A percentile compares a stretch with the other conserved stretches of the same genome.
Conservation (phyloP, 2,329 filamentous ascomycete genomes). For the Chalaropsis ovoidea region DNA sequence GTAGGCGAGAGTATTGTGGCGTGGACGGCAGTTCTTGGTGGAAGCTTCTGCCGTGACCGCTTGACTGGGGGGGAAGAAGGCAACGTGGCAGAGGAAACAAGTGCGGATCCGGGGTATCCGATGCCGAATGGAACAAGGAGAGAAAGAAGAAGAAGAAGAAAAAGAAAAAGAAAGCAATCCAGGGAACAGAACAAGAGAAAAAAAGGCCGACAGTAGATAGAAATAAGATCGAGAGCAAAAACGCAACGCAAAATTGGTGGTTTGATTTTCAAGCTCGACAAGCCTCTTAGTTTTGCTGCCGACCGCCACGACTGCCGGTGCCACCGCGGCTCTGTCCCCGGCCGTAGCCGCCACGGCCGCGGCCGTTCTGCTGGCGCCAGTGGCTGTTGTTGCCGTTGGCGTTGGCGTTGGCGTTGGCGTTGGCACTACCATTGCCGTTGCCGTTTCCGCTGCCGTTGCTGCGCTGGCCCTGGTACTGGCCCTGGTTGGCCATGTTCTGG, state of each 20-base stretch:
- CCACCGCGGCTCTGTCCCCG: conserved; percentile 29
- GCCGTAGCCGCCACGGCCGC: conserved; percentile 28
- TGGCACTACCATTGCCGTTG: not conserved
- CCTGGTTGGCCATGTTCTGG: conserved; percentile 5
- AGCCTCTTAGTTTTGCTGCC: conserved; percentile 19
- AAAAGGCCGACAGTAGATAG: conserved; percentile 15
- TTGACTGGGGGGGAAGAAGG: not conserved
- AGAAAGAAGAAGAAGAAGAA: not conserved
- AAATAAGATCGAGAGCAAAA: conserved; percentile 5
- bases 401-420: conserved; percentile 3
- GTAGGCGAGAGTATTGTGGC: not conserved
- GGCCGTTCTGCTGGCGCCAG: conserved; percentile 22
- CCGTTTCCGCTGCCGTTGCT: not conserved
- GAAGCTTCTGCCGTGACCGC: not conserved
- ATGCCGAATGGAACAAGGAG: conserved; percentile 8
- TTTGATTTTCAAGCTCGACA: conserved; percentile 9
- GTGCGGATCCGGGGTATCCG: conserved; percentile 9
- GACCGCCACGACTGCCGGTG: conserved; percentile 26
- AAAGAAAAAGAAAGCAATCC: not conserved
- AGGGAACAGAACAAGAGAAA: conserved; percentile 4
- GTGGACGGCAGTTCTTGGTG: not conserved
- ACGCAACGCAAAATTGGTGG: not conserved
- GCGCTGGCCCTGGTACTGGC: conserved; percentile 12
- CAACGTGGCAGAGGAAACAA: not conserved
- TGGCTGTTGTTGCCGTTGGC: conserved; percentile 20